These are phyloP conservation scores for Stylonectria norvegica DNA, from an alignment of 2,329 filamentous ascomycete species.

Conservation along the genomic window DNA sequence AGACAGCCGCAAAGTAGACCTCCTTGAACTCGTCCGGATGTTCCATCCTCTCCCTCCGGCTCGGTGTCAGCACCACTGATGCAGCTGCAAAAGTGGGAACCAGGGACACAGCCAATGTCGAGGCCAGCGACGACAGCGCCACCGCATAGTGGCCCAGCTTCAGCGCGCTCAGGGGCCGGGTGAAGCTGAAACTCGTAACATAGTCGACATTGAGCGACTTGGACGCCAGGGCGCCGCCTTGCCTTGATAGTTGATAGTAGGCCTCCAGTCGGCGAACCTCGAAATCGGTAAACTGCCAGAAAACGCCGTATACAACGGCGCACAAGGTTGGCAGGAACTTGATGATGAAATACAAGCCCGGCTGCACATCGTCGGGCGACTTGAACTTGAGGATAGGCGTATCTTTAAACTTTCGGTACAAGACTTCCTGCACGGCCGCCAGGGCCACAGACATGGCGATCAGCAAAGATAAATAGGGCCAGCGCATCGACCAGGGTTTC, in stretches of 20 bases:
- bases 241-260: constrained; percentile 62
- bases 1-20: constrained; percentile 54
- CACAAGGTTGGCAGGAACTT: constrained; percentile 62
- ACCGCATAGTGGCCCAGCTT: constrained; percentile 65
- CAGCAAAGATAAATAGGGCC: constrained; percentile 55
- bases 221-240: constrained; percentile 57
- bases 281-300: constrained; percentile 65
- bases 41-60: constrained; percentile 41
- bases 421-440: constrained; percentile 50
- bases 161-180: constrained; percentile 62
- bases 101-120: constrained; percentile 62
- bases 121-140: constrained; percentile 61
- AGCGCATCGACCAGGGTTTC: constrained; percentile 64
- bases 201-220: constrained; percentile 73
- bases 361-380: constrained; percentile 47
- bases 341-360: constrained; percentile 56
- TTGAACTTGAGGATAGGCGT: constrained; percentile 49
- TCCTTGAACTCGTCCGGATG: constrained; percentile 46
- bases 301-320: constrained; percentile 58
- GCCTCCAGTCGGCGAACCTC: constrained; percentile 65
- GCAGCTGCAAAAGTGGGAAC: constrained; percentile 67
- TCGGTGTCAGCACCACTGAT: constrained; percentile 55
- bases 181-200: constrained; percentile 63
- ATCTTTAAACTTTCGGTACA: constrained; percentile 49
- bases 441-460: constrained; percentile 53